A percentile compares a stretch with the other conserved stretches of the same genome.
These are phyloP conservation scores for Botryotinia narcissicola DNA, from an alignment of 2,329 filamentous ascomycete genomes.

Conservation along the genomic window DNA sequence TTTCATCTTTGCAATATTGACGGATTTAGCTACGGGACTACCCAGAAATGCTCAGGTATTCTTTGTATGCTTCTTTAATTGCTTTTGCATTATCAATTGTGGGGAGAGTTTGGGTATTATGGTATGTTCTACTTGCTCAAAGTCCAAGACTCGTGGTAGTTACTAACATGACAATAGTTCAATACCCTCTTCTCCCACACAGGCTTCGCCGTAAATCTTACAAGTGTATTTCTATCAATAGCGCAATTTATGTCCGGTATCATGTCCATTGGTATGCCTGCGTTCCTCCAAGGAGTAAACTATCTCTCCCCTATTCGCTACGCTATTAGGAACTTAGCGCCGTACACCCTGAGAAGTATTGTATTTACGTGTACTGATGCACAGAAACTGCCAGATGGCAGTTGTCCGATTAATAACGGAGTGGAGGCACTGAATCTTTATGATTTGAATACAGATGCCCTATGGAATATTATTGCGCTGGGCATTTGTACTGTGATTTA, in stretches of 20 bases:
- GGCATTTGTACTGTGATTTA: conserved; percentile 64
- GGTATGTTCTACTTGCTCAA: conserved; percentile 25
- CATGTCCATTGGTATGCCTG: conserved; percentile 67
- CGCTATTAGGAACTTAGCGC: conserved; percentile 62
- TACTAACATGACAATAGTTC: conserved; percentile 46
- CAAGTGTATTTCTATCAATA: conserved; percentile 66
- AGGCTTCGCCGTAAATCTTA: conserved; percentile 73
- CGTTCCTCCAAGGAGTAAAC: conserved; percentile 65
- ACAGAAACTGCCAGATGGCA: conserved; percentile 58
- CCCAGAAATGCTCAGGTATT: conserved; percentile 62
- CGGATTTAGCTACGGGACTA: conserved; percentile 63
- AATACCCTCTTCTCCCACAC: conserved; percentile 73
- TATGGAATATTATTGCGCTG: conserved; percentile 60
- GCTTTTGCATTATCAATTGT: conserved; percentile 70
- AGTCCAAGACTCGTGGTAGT: not conserved
- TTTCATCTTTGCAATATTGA: conserved; percentile 63
- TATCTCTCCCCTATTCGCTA: conserved; percentile 72
- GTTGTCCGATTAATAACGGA: conserved; percentile 64
- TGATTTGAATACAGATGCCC: conserved; percentile 59
- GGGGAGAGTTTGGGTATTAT: conserved; percentile 76
- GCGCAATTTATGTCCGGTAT: conserved; percentile 70
- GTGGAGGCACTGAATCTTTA: conserved; percentile 67
- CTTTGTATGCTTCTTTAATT: conserved; percentile 65
- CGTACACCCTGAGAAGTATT: conserved; percentile 60
- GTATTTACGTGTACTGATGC: conserved; percentile 60